A percentile compares a stretch with the other conserved stretches of the same genome.
phyloP scores from a whole-genome alignment of 257 asterid species.

The Fraxinus americana region DNA sequence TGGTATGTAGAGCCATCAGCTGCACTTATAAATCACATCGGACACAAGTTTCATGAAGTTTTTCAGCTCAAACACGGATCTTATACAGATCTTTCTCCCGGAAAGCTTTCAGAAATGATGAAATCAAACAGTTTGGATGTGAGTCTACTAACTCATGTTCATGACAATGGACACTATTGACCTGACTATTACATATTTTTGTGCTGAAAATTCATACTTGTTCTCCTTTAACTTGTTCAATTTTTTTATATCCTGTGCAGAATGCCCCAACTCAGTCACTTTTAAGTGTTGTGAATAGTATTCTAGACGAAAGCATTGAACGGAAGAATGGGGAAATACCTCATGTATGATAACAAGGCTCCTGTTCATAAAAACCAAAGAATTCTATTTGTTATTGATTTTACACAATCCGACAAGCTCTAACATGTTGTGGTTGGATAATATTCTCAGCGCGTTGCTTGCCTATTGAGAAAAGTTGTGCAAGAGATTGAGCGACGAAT shows the following conservation, averaged over 20 bases:
- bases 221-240: constrained; percentile 17
- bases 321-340: constrained; percentile 87
- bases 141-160: constrained; percentile 29
- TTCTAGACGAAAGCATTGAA: constrained; percentile 85
- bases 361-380: not conserved
- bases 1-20: constrained; percentile 48
- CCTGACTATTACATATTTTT: constrained; percentile 15
- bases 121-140: constrained; percentile 92
- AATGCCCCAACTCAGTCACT: constrained; percentile 97
- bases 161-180: constrained; percentile 1
- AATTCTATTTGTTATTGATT: not conserved
- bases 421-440: constrained; percentile 24
- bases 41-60: constrained; percentile 79
- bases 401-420: constrained; percentile 7
- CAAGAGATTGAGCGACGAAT: constrained; percentile 95
- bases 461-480: constrained; percentile 81
- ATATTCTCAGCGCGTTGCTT: constrained; percentile 71
- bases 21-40: constrained; percentile 46
- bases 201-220: not conserved
- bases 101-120: constrained; percentile 87
- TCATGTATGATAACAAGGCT: constrained; percentile 51
- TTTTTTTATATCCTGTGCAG: constrained; percentile 42
- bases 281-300: constrained; percentile 71
- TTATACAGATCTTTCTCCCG: constrained; percentile 70
- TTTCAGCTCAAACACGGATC: constrained; percentile 82